These are phyloP conservation scores for Arthrobotrys sinensis DNA, from an alignment of 2,329 filamentous ascomycete genomes.

Conservation along the genomic window DNA sequence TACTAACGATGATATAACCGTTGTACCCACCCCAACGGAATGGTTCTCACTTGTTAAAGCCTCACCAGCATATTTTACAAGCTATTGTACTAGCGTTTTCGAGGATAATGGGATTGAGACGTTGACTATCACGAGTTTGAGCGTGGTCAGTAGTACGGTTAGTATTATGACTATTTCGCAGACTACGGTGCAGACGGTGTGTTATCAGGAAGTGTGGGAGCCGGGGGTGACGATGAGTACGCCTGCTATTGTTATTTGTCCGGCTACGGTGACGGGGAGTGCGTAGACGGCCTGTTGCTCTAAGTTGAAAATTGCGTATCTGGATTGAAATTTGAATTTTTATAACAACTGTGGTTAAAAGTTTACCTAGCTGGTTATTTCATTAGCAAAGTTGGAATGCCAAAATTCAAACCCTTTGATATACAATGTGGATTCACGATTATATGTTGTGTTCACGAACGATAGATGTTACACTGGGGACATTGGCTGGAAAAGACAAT, in stretches of 20 bases:
- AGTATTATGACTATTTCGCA: slow-evolving; percentile 5
- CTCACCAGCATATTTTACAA: slow-evolving; percentile 13
- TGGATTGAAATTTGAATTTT: not conserved
- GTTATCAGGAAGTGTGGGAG: slow-evolving; percentile 36
- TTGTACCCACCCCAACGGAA: slow-evolving; percentile 36
- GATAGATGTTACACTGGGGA: too few relatives aligned
- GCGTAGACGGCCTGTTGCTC: not conserved
- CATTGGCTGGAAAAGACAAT: too few relatives aligned
- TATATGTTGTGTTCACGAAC: too few relatives aligned
- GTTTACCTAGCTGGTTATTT: too few relatives aligned
- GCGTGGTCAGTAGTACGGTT: slow-evolving; percentile 12
- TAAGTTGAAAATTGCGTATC: not conserved
- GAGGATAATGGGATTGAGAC: slow-evolving; percentile 18
- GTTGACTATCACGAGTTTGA: slow-evolving; percentile 31
- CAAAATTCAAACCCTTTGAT: too few relatives aligned
- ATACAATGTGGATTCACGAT: too few relatives aligned
- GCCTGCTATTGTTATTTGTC: slow-evolving; percentile 41
- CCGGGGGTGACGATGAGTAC: slow-evolving; percentile 32
- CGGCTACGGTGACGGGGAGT: slow-evolving; percentile 18
- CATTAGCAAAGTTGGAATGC: too few relatives aligned
- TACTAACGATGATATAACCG: slow-evolving; percentile 26
- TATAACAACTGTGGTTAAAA: too few relatives aligned
- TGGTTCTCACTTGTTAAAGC: slow-evolving; percentile 13
- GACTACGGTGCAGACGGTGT: slow-evolving; percentile 51
- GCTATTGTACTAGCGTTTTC: slow-evolving; percentile 17